Conservation (phyloP, 257 asterid species). For the Perilla frutescens region DNA sequence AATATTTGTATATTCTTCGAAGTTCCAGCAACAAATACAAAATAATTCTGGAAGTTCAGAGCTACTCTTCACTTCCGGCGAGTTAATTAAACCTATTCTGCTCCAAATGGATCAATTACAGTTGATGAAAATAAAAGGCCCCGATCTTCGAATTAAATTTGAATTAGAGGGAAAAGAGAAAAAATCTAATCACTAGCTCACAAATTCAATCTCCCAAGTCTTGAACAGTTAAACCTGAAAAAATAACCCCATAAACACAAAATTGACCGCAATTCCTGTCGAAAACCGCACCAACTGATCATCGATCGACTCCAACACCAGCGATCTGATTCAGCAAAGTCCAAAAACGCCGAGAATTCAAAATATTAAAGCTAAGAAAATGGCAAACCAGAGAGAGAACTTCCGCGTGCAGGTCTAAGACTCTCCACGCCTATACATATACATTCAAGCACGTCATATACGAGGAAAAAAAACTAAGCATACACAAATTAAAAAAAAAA, state of each 20-base stretch:
- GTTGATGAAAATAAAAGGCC: slow-evolving; percentile 13
- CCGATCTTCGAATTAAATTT: slow-evolving; percentile 35
- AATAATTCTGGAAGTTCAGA: slow-evolving; percentile 49
- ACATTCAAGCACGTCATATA: slow-evolving; percentile 39
- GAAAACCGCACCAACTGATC: slow-evolving; percentile 37
- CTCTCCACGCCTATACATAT: slow-evolving; percentile 26
- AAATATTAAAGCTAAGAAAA: slow-evolving; percentile 22
- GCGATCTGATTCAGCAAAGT: slow-evolving; percentile 55
- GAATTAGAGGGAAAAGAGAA: not conserved
- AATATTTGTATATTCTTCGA: slow-evolving; percentile 17
- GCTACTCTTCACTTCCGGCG: slow-evolving; percentile 48
- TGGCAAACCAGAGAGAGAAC: slow-evolving; percentile 29
- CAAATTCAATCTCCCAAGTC: slow-evolving; percentile 24
- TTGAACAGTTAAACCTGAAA: slow-evolving; percentile 16
- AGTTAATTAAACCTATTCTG: slow-evolving; percentile 31
- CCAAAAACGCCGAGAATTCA: slow-evolving; percentile 34
- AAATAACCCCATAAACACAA: slow-evolving; percentile 32
- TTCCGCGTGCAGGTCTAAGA: slow-evolving; percentile 33
- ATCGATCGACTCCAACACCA: slow-evolving; percentile 46
- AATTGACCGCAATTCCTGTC: slow-evolving; percentile 37
- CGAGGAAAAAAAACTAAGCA: slow-evolving; percentile 11
- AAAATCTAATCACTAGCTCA: slow-evolving; percentile 20
- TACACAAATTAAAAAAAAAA: slow-evolving; percentile 20
- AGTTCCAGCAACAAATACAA: slow-evolving; percentile 25
- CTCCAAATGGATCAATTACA: slow-evolving; percentile 45